These are phyloP conservation scores for Trypethelium eluteriae DNA, from an alignment of 495 filamentous ascomycete genomes.

Conservation along the genomic window DNA sequence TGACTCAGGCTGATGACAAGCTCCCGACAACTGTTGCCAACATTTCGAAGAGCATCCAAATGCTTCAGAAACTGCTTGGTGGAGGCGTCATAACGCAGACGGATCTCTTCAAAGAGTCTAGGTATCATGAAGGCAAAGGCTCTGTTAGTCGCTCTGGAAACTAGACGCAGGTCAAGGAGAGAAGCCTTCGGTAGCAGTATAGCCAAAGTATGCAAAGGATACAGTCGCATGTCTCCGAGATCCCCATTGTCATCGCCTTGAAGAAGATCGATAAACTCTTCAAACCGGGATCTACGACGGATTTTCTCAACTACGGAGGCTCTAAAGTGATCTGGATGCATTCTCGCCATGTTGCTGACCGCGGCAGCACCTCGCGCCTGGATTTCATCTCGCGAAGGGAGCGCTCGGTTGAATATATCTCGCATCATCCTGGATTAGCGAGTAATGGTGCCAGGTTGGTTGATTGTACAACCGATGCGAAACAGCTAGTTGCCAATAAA, in stretches of 20 bases:
- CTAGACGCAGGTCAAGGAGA: neutral
- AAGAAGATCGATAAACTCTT: neutral
- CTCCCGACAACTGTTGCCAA: neutral
- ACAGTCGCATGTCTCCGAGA: neutral
- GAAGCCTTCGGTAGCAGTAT: neutral
- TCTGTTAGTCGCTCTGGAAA: neutral
- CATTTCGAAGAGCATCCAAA: neutral
- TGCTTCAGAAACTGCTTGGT: neutral
- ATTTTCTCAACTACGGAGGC: neutral
- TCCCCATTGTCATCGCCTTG: neutral
- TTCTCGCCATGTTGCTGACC: neutral
- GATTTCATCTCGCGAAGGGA: neutral
- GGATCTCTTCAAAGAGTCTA: neutral
- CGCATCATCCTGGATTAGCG: neutral
- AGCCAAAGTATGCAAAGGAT: neutral
- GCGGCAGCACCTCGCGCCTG: constrained; percentile 6
- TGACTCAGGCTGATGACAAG: neutral
- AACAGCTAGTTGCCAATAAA: neutral
- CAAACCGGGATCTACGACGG: neutral
- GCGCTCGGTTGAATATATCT: constrained; percentile 2
- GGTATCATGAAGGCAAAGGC: neutral
- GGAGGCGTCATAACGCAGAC: neutral
- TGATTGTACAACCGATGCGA: neutral
- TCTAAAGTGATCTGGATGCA: neutral
- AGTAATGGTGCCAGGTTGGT: neutral